Base-by-base conservation (phyloP, 2,329 filamentous ascomycete species). In the Xylariomycetidae sp. region DNA sequence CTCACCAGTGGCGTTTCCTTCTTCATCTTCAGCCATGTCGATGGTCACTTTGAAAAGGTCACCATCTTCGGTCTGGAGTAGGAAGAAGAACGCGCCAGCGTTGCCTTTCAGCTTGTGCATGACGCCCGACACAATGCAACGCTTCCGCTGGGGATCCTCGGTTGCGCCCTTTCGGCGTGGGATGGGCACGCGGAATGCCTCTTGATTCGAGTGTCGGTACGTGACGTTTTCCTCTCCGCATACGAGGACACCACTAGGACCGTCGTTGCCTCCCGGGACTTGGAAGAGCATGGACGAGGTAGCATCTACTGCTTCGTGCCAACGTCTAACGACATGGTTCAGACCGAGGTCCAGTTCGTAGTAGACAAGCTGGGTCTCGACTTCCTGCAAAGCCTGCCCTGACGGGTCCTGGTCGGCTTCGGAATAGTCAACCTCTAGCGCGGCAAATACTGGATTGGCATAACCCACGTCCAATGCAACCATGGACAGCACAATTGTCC, bases 21-120 rank as follows among this genome's bases (percentile, higher is more conserved):
- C 76, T 1, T 82, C 76, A 48, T 94, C 85, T 47, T 89, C 82
- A 8, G 80, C 73, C 79, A 95, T 90, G 44, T 95, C 88, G 39
- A 98, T 79, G 1, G 83, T 95, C 31, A 96, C 75, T 58, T 96
- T 96, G 72, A 98, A 96, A 6, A 98, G 69, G 58, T 98, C 93
- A n/a, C 92, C 92, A 57, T 98, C 93, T 37, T 98, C 92, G 1
- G 85, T 88, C 57, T 99, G 92, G 1, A 98, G 66, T 3, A 99
- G 74, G 57, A 96, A 95, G 68, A 98, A 99, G 65, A 98, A 98
- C 2, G 89, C 88, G 18, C 88, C 88, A 5, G 70, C 72, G 38
- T 71, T 80, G 39, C 78, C 77, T 51, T 92, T 90, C 57, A 95
- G 81, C 59, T 93, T 94, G 64, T 98, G 92, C 79, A 96, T 90